A percentile compares a stretch with the other conserved stretches of the same genome.
Evolutionary conservation across 371 early-diverging fungal genomes (phyloP).

Genomic region (Syncephalastrum racemosum): DNA sequence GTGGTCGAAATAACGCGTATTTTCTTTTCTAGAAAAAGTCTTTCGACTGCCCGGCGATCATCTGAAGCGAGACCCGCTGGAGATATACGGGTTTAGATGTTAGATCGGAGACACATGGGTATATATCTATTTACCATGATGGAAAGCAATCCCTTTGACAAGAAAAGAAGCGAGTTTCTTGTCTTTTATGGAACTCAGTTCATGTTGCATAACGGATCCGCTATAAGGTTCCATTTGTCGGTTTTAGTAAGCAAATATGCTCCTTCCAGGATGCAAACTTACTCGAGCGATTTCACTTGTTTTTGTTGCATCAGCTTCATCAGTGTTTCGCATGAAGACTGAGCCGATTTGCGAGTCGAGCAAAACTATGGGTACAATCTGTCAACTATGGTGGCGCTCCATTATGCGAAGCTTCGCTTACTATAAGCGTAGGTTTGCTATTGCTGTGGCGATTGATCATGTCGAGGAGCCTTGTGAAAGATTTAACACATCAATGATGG

Average conservation of each 20-base stretch:
- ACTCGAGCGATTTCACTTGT: slow-evolving; percentile 22
- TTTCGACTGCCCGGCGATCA: slow-evolving; percentile 71
- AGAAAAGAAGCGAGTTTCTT: slow-evolving; percentile 40
- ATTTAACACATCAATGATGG: not conserved
- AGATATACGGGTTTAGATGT: not conserved
- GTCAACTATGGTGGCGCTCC: not conserved
- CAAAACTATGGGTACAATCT: slow-evolving; percentile 60
- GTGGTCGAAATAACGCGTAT: slow-evolving; percentile 77
- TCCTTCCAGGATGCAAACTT: not conserved
- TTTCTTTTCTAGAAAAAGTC: slow-evolving; percentile 53
- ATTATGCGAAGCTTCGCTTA: slow-evolving; percentile 23
- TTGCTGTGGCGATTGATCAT: slow-evolving; percentile 57
- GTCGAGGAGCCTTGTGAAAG: slow-evolving; percentile 51
- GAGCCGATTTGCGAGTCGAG: slow-evolving; percentile 69
- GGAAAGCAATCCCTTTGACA: slow-evolving; percentile 66
- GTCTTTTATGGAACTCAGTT: slow-evolving; percentile 21
- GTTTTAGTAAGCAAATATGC: too few species aligned
- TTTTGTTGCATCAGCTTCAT: slow-evolving; percentile 30
- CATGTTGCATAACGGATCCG: not conserved
- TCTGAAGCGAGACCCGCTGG: slow-evolving; percentile 61
- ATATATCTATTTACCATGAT: slow-evolving; percentile 67
- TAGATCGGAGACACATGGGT: not conserved
- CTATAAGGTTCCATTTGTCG: too few species aligned
- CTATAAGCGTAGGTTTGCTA: slow-evolving; percentile 65
- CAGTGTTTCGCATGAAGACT: slow-evolving; percentile 60